Evolutionary conservation across 305 asterid genomes (phyloP).

Genomic region (Solanum chacoense): DNA sequence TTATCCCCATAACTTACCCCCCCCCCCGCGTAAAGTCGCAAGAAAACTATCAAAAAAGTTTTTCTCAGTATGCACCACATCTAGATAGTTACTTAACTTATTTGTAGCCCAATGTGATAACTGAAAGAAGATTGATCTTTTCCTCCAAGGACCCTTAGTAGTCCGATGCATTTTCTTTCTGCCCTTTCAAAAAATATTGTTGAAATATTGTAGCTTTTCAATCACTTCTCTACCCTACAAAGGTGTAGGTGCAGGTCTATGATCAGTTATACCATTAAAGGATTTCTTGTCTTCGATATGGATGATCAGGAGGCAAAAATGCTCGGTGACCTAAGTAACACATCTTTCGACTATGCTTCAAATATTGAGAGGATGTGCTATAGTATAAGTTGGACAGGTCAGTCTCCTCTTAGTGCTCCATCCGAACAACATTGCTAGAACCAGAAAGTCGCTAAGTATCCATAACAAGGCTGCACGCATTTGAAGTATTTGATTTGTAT

Average conservation of each 20-base stretch:
- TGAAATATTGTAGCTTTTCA: too few relatives aligned
- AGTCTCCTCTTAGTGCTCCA: background rate
- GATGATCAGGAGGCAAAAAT: background rate
- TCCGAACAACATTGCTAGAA: background rate
- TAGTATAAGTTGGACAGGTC: background rate
- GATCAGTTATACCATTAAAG: background rate
- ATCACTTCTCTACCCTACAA: background rate
- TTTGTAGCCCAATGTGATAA: background rate
- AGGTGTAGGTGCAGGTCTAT: background rate
- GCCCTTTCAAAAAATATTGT: background rate
- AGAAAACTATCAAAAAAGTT: background rate
- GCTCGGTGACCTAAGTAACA: background rate
- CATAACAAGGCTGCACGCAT: background rate
- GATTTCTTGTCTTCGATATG: background rate
- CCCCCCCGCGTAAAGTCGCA: background rate
- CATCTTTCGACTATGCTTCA: too few relatives aligned
- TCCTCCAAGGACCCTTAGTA: background rate
- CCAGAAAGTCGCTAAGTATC: background rate
- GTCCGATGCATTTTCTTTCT: background rate
- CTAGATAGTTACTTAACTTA: background rate
- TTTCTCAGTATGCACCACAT: background rate
- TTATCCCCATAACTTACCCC: background rate
- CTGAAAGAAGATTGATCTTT: background rate
- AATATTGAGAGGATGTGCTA: background rate
- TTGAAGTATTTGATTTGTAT: background rate